These are phyloP conservation scores for Prunus fruticosa DNA, from an alignment of 306 rosid genomes.

Conservation along the genomic window DNA sequence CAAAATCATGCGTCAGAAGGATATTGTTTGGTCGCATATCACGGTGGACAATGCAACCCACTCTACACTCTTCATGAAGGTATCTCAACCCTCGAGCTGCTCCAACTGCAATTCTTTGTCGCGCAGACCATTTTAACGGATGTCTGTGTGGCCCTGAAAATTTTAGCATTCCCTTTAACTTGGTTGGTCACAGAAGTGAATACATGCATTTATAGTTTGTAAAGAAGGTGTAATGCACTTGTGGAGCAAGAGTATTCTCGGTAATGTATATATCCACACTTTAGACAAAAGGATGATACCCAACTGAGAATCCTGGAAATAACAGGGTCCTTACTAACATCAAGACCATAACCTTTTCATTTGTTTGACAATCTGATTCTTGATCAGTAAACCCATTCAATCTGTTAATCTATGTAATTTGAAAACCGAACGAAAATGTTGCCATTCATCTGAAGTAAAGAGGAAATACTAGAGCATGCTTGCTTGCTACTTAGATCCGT, in stretches of 20 bases:
- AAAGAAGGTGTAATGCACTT: background rate
- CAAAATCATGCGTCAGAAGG: conserved; percentile 96
- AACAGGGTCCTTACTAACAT: too few relatives aligned
- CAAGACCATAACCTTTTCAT: too few relatives aligned
- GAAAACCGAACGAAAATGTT: too few relatives aligned
- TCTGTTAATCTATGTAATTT: too few relatives aligned
- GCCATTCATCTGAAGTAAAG: too few relatives aligned
- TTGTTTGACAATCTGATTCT: too few relatives aligned
- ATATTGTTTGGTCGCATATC: conserved; percentile 95
- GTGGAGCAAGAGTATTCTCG: background rate
- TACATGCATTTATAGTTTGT: background rate
- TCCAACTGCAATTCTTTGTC: conserved; percentile 85
- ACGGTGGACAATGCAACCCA: conserved; percentile 98
- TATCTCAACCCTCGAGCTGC: conserved; percentile 98
- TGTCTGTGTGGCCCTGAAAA: conserved; percentile 56
- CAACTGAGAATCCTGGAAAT: too few relatives aligned
- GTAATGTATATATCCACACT: background rate
- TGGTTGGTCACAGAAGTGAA: background rate
- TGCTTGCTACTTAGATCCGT: too few relatives aligned
- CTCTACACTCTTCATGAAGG: conserved; percentile 98
- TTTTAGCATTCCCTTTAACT: conserved; percentile 8
- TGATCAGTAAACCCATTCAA: too few relatives aligned
- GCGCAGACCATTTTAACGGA: conserved; percentile 70
- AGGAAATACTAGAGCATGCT: too few relatives aligned
- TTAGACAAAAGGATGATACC: background rate